Evolutionary conservation across 345 rosid genomes (phyloP).

Genomic region (Carallia pectinifolia): DNA sequence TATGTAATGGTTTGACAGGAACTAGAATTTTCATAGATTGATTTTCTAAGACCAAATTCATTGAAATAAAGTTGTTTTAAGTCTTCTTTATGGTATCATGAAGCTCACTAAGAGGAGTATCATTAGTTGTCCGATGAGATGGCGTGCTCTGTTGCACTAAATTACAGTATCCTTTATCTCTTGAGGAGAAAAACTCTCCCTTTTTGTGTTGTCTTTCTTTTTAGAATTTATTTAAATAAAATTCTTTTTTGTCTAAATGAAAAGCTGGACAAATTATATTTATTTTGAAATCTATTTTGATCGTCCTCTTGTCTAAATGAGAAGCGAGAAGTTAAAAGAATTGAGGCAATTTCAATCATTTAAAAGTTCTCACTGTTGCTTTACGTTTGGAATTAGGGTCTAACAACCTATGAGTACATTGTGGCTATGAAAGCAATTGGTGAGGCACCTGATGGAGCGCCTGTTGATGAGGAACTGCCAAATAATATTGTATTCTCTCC

Average conservation of each 20-base stretch:
- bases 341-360: slow-evolving; percentile 1
- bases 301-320: no score
- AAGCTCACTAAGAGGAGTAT: no score
- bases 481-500: slow-evolving; percentile 66
- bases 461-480: slow-evolving; percentile 62
- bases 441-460: slow-evolving; percentile 64
- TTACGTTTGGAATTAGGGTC: slow-evolving; percentile 53
- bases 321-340: neutral
- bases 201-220: no score
- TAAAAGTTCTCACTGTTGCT: slow-evolving; percentile 9
- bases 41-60: neutral
- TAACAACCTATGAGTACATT: slow-evolving; percentile 90
- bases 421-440: slow-evolving; percentile 89
- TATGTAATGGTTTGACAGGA: neutral
- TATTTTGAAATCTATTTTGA: no score
- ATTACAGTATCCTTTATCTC: no score
- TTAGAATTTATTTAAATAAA: no score
- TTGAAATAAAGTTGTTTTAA: neutral
- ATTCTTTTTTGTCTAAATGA: no score
- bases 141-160: no score
- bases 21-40: neutral
- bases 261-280: no score
- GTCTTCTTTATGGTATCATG: no score
- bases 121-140: no score
- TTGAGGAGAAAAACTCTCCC: no score